A percentile compares a stretch with the other conserved stretches of the same genome.
Conservation (phyloP, 805 yeast species). For the Barnettozyma californica region DNA sequence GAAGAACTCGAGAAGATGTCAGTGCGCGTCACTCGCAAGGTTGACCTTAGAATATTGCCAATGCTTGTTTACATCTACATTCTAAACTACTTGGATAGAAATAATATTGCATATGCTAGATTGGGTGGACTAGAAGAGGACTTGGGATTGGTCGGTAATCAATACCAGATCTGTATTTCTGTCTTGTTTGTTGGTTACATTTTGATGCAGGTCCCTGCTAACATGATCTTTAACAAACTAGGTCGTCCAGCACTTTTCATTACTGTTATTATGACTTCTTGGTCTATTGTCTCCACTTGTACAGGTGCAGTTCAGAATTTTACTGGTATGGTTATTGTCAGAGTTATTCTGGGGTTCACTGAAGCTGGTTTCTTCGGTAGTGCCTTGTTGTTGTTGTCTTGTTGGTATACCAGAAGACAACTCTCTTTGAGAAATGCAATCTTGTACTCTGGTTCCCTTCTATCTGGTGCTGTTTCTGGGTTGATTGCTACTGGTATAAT, state of each 20-base stretch:
- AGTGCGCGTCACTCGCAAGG: conserved; percentile 38
- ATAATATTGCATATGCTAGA: conserved; percentile 45
- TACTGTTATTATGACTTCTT: conserved; percentile 41
- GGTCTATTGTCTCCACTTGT: conserved; percentile 39
- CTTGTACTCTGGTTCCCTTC: conserved; percentile 44
- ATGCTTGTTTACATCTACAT: conserved; percentile 46
- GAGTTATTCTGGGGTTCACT: conserved; percentile 37
- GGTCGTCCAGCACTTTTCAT: conserved; percentile 49
- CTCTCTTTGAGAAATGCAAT: conserved; percentile 45
- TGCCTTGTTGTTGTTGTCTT: conserved; percentile 45
- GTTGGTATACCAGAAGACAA: conserved; percentile 50
- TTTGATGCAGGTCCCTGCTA: conserved; percentile 46
- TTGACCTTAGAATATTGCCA: conserved; percentile 46
- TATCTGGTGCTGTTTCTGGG: conserved; percentile 51
- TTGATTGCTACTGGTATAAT: conserved; percentile 50
- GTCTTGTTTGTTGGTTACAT: conserved; percentile 47
- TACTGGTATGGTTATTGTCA: conserved; percentile 27
- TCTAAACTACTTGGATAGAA: conserved; percentile 46
- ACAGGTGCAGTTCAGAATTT: conserved; percentile 29
- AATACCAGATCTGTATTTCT: conserved; percentile 48
- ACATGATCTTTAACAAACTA: conserved; percentile 35
- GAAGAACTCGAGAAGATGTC: conserved; percentile 42
- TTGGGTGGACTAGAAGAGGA: conserved; percentile 45
- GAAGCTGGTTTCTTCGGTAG: conserved; percentile 47
- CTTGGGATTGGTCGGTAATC: conserved; percentile 35